Evolutionary conservation across 2,329 filamentous ascomycete species (phyloP), one percentile per base, ranked within the genome.

Genomic region (Dichotomopilus funicola): DNA sequence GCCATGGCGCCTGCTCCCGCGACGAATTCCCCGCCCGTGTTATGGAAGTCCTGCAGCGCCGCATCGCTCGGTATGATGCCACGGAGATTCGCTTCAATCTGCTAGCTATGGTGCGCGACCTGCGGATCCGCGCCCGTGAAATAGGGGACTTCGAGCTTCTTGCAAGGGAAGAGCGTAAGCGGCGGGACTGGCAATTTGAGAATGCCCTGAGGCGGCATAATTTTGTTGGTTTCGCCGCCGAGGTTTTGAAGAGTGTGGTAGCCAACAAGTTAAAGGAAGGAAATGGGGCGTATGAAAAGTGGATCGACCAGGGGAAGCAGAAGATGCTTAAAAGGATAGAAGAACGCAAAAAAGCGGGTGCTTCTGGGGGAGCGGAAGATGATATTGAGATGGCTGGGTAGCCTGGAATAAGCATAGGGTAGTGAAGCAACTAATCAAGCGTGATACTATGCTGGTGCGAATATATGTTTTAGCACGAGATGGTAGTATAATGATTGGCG

Each of bases 61-160:
- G 94, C 53, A 88, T 99, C 63, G 86, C 81, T 58, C 80, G 92
- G 55, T 97, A 99, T 71, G 91, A 91, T 12, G 76, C 83, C 13
- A 81, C 84, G 1, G 94, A 99, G 78, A 96, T 97, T 60, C 81
- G 91, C 45, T 99, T 99, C 77, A 99, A 99, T 71, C 78, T 99
- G 53, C 82, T 99, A 69, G 94, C 92, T 45, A 91, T 96, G 80
- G 89, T 92, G 63, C 79, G 86, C 61, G 94, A 99, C 73, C 75
- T 91, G 68, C 80, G 94, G 44, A 76, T 88, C 46, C 78, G 83
- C 49, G 92, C 92, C 36, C 78, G 80, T 55, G 89, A 95, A 70
- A 82, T 94, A 61, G 91, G 91, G 46, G 94, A 99, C 72, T 69
- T 74, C 44, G 91, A 96, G 67, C 76, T 85, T 71, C 72, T 97